phyloP scores from a whole-genome alignment of 2,329 filamentous ascomycete genomes.

The Apiospora phragmitis region DNA sequence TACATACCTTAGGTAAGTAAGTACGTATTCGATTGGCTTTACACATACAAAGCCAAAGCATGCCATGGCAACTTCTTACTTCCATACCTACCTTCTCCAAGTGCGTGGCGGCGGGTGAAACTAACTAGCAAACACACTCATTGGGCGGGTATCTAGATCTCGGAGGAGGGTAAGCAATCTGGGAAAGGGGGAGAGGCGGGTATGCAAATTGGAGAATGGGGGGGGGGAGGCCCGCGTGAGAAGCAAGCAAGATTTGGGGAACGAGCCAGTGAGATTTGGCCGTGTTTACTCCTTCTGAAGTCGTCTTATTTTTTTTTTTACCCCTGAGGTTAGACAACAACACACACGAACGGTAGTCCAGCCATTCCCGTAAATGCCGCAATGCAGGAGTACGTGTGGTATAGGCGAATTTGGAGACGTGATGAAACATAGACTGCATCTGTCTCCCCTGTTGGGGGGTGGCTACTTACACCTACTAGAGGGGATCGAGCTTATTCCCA shows the following conservation, averaged over 20 bases:
- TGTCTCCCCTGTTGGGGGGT: neutral
- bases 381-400: neutral
- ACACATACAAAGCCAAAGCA: neutral
- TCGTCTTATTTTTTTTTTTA: neutral
- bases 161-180: neutral
- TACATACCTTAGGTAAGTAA: neutral
- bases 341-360: neutral
- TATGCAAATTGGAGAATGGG: neutral
- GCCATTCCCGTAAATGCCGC: slow-evolving; percentile 8
- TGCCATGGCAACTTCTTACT: neutral
- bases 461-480: neutral
- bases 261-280: neutral
- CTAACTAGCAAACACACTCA: neutral
- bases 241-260: neutral
- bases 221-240: neutral
- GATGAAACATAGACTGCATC: neutral
- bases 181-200: neutral
- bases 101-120: neutral
- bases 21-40: neutral
- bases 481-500: neutral
- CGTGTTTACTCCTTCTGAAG: neutral
- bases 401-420: neutral
- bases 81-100: neutral
- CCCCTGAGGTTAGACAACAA: neutral
- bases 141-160: neutral